phyloP scores from a whole-genome alignment of 345 rosid genomes.

The Populus nigra region DNA sequence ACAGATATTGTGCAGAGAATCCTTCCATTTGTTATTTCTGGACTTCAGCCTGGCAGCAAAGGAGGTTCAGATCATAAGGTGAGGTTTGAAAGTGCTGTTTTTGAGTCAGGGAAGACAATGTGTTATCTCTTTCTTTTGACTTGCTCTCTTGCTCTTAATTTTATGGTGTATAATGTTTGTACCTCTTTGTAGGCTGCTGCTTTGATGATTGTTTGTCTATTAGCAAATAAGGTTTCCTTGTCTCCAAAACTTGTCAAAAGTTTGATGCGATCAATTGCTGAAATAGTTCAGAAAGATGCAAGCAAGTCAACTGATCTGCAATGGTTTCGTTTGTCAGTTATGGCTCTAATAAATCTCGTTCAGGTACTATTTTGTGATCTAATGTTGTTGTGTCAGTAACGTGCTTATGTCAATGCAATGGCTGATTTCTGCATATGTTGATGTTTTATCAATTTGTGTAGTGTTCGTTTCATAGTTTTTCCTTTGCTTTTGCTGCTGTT shows the following conservation, averaged over 20 bases:
- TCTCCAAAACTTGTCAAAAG: conserved; percentile 70
- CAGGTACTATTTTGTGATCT: conserved; percentile 51
- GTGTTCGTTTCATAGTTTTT: neutral
- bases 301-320: conserved; percentile 62
- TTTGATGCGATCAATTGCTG: conserved; percentile 66
- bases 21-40: conserved; percentile 71
- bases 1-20: conserved; percentile 70
- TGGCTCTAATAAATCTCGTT: conserved; percentile 73
- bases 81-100: conserved; percentile 12
- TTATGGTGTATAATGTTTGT: conserved; percentile 1
- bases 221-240: conserved; percentile 64
- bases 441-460: neutral
- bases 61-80: conserved; percentile 81
- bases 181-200: conserved; percentile 70
- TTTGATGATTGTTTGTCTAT: conserved; percentile 73
- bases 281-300: conserved; percentile 56
- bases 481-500: neutral
- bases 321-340: conserved; percentile 61
- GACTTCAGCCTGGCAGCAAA: conserved; percentile 57
- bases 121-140: neutral
- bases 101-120: neutral
- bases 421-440: neutral
- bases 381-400: neutral
- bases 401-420: neutral
- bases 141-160: neutral